These are phyloP conservation scores for Baorangia bicolor DNA, from an alignment of 768 basidiomycete species.

Conservation along the genomic window DNA sequence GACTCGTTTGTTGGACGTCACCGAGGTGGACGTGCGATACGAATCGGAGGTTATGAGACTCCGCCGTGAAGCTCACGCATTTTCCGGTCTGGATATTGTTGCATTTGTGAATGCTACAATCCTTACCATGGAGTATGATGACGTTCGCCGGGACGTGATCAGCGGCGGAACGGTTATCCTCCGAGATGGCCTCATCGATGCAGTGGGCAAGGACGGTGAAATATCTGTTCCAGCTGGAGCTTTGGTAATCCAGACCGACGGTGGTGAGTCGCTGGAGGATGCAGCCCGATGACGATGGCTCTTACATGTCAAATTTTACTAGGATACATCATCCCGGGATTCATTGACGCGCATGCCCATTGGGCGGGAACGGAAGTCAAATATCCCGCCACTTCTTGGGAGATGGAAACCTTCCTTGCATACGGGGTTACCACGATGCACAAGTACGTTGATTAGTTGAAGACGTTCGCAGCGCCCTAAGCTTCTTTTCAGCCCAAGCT, in stretches of 20 bases:
- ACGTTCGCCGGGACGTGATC: constrained; percentile 49
- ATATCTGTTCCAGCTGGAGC: constrained; percentile 39
- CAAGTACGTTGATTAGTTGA: constrained; percentile 46
- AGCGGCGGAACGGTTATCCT: constrained; percentile 50
- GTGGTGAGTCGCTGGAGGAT: constrained; percentile 43
- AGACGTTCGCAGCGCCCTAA: not conserved
- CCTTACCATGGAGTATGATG: constrained; percentile 63
- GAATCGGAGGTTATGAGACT: constrained; percentile 60
- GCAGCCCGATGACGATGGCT: not conserved
- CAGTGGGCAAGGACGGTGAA: constrained; percentile 38
- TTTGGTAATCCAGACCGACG: constrained; percentile 54
- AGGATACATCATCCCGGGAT: constrained; percentile 71
- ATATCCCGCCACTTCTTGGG: constrained; percentile 70
- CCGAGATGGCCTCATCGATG: constrained; percentile 58
- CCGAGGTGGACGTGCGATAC: constrained; percentile 59
- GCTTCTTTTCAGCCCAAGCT: constrained; percentile 51
- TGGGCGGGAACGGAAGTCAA: constrained; percentile 55
- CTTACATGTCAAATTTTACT: constrained; percentile 1
- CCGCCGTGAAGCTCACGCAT: constrained; percentile 46
- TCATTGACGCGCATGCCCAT: constrained; percentile 76
- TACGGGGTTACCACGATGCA: constrained; percentile 77
- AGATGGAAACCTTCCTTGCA: constrained; percentile 70
- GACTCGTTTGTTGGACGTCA: constrained; percentile 52
- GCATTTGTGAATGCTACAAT: constrained; percentile 69
- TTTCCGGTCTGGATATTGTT: constrained; percentile 39